Conservation (phyloP, 2,329 filamentous ascomycete genomes). For the Aspergillus flavus region DNA sequence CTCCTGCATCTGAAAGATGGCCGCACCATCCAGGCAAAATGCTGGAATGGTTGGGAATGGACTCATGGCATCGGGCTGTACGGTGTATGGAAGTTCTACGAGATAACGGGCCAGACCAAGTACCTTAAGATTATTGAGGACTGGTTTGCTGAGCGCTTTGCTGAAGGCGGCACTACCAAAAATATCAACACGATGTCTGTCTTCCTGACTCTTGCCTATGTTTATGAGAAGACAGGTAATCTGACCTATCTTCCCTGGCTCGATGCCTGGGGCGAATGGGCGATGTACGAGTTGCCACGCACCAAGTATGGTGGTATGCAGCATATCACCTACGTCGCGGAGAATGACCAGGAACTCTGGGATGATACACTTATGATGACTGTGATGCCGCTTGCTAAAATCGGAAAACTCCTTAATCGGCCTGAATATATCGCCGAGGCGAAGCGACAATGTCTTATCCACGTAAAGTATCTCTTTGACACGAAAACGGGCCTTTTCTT, state of each 20-base stretch:
- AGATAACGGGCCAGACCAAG: conserved; percentile 64
- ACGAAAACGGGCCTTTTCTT: conserved; percentile 72
- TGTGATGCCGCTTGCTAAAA: conserved; percentile 77
- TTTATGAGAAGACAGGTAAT: conserved; percentile 76
- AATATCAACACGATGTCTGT: conserved; percentile 88
- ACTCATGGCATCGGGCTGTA: conserved; percentile 80
- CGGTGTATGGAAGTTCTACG: conserved; percentile 80
- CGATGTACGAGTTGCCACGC: conserved; percentile 72
- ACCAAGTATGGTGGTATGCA: conserved; percentile 74
- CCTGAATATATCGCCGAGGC: conserved; percentile 77
- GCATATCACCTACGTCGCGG: conserved; percentile 71
- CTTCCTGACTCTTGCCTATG: conserved; percentile 72
- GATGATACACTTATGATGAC: conserved; percentile 90
- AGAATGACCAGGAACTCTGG: conserved; percentile 77
- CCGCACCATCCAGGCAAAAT: conserved; percentile 79
- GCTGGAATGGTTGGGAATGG: conserved; percentile 77
- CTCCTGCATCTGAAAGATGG: conserved; percentile 71
- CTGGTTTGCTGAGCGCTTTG: conserved; percentile 72
- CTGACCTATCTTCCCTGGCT: conserved; percentile 74
- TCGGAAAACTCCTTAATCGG: conserved; percentile 68
- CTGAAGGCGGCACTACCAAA: conserved; percentile 73
- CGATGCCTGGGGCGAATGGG: conserved; percentile 81
- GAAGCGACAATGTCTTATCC: conserved; percentile 74
- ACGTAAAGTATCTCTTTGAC: conserved; percentile 79
- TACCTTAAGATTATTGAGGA: conserved; percentile 68